These are phyloP conservation scores for Vitellaria paradoxa DNA, from an alignment of 179 eudicot species.

Conservation along the genomic window DNA sequence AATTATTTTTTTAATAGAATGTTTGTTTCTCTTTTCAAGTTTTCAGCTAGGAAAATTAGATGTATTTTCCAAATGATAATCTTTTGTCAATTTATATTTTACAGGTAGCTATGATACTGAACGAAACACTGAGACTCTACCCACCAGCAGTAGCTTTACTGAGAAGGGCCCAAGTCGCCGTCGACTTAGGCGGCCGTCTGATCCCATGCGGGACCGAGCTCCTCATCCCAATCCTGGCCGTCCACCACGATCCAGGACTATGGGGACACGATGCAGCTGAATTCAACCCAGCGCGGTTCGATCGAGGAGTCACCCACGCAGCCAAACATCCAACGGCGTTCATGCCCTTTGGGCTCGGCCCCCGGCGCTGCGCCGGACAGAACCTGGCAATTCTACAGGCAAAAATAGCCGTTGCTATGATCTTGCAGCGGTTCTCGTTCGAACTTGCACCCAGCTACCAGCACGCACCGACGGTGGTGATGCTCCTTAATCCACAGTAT, in stretches of 20 bases:
- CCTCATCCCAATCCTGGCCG: constrained; percentile 75
- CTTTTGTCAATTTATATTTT: constrained; percentile 1
- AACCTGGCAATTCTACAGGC: constrained; percentile 76
- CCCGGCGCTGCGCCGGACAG: constrained; percentile 77
- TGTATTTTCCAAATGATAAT: no score
- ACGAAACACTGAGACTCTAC: constrained; percentile 70
- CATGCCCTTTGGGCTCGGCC: constrained; percentile 84
- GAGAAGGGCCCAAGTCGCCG: constrained; percentile 63
- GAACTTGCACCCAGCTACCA: constrained; percentile 59
- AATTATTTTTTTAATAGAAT: neutral
- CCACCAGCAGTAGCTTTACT: constrained; percentile 84
- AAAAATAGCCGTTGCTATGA: constrained; percentile 55
- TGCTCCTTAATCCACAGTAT: constrained; percentile 78
- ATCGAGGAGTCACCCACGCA: constrained; percentile 63
- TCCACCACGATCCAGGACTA: constrained; percentile 65
- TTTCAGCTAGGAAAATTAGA: no score
- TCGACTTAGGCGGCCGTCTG: constrained; percentile 56
- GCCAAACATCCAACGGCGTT: constrained; percentile 74
- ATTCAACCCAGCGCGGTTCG: constrained; percentile 71
- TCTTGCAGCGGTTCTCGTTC: constrained; percentile 70
- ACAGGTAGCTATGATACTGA: constrained; percentile 79
- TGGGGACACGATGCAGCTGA: constrained; percentile 78
- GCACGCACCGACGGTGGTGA: constrained; percentile 83
- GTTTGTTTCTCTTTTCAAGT: no score
- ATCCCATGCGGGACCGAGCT: constrained; percentile 76